These are phyloP conservation scores for Pichia ethanolica DNA, from an alignment of 805 yeast species.

Conservation along the genomic window DNA sequence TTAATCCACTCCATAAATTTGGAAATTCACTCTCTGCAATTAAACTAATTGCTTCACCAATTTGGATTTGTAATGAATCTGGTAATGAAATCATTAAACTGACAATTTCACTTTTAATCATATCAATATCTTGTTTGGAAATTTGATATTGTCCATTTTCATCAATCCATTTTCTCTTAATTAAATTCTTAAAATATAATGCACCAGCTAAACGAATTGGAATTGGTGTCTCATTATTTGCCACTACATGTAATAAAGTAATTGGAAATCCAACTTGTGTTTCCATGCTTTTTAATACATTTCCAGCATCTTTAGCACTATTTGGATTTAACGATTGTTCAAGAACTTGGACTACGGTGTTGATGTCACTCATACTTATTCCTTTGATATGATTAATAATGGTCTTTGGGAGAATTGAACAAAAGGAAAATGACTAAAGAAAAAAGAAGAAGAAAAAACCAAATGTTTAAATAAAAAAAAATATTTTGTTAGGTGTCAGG, in stretches of 20 bases:
- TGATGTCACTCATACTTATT: slow-evolving; percentile 35
- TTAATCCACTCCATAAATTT: slow-evolving; percentile 71
- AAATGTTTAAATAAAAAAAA: too few species aligned
- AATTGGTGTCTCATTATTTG: slow-evolving; percentile 44
- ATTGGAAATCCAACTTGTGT: slow-evolving; percentile 66
- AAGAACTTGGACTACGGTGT: slow-evolving; percentile 45
- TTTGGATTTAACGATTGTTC: slow-evolving; percentile 60
- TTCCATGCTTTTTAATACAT: slow-evolving; percentile 56
- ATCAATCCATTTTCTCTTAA: slow-evolving; percentile 82
- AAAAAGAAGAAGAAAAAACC: too few species aligned
- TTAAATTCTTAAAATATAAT: slow-evolving; percentile 79
- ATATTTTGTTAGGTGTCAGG: too few species aligned
- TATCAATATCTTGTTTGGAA: slow-evolving; percentile 49
- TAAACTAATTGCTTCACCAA: slow-evolving; percentile 87
- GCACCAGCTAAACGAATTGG: slow-evolving; percentile 81
- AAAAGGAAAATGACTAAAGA: too few species aligned
- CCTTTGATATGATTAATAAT: too few species aligned
- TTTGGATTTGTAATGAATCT: slow-evolving; percentile 74
- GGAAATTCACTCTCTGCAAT: slow-evolving; percentile 98
- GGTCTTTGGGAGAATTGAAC: too few species aligned
- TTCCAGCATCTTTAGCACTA: slow-evolving; percentile 62
- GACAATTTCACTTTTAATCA: slow-evolving; percentile 70
- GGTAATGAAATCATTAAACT: slow-evolving; percentile 83
- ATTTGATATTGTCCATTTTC: slow-evolving; percentile 77
- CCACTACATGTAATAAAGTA: slow-evolving; percentile 68